These are phyloP conservation scores for Thymus quinquecostatus DNA, from an alignment of 257 asterid genomes.

Conservation along the genomic window DNA sequence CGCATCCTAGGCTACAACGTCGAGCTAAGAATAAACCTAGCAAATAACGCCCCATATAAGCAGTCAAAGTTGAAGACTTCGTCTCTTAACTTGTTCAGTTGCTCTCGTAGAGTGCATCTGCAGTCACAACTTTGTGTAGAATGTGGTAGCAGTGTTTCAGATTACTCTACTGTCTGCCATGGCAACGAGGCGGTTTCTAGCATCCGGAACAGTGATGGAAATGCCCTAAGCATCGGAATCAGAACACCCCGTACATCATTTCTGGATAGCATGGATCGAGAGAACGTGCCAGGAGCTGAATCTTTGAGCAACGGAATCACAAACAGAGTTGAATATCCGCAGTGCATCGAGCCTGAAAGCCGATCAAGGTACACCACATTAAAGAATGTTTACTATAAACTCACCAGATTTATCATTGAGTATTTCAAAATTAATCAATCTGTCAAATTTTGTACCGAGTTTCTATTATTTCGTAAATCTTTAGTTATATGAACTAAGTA, in stretches of 20 bases:
- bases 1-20: conserved; percentile 66
- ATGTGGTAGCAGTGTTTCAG: conserved; percentile 48
- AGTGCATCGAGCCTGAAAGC: conserved; percentile 12
- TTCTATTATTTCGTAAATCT: too few species aligned
- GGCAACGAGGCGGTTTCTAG: conserved; percentile 36
- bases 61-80: conserved; percentile 6
- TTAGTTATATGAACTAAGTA: too few species aligned
- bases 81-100: conserved; percentile 49
- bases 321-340: background rate
- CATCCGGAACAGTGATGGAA: conserved; percentile 33
- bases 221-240: conserved; percentile 29
- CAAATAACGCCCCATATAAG: background rate
- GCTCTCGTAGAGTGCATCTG: conserved; percentile 62
- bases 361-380: conserved; percentile 25
- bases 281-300: background rate
- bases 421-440: too few species aligned
- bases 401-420: background rate
- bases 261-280: conserved; percentile 22
- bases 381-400: background rate
- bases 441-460: too few species aligned
- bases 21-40: conserved; percentile 57
- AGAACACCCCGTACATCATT: conserved; percentile 24
- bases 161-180: conserved; percentile 52
- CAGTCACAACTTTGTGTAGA: conserved; percentile 52
- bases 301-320: background rate